Evolutionary conservation across 495 filamentous ascomycete genomes (phyloP).

Genomic region (Lichenothelia convexa): DNA sequence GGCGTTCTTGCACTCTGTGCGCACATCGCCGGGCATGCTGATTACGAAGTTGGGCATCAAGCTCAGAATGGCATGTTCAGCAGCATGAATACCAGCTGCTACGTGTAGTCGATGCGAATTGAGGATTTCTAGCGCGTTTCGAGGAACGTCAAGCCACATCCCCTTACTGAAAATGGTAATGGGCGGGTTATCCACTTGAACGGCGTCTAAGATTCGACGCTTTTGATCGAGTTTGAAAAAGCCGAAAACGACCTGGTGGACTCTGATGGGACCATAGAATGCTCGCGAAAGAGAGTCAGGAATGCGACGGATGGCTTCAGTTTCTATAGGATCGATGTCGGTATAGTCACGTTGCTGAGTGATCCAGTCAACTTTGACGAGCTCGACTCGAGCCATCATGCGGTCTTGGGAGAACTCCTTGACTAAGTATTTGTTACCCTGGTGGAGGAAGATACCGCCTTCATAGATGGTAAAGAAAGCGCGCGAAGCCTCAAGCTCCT

Average conservation of each 20-base stretch:
- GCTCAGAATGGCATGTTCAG: constrained; percentile 74
- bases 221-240: constrained; percentile 87
- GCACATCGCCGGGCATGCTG: constrained; percentile 69
- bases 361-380: constrained; percentile 89
- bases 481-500: constrained; percentile 88
- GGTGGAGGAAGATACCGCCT: constrained; percentile 93
- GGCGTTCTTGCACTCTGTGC: constrained; percentile 77
- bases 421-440: constrained; percentile 81
- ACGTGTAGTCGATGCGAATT: constrained; percentile 52
- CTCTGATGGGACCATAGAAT: constrained; percentile 68
- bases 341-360: constrained; percentile 89
- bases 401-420: constrained; percentile 68
- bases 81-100: constrained; percentile 83
- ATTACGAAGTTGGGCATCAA: constrained; percentile 83
- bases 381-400: constrained; percentile 52
- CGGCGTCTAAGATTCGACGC: constrained; percentile 72
- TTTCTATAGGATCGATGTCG: constrained; percentile 84
- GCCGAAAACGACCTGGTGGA: constrained; percentile 75
- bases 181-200: constrained; percentile 83
- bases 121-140: constrained; percentile 59
- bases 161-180: constrained; percentile 70
- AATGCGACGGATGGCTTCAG: constrained; percentile 60
- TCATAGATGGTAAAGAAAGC: constrained; percentile 95
- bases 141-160: constrained; percentile 92
- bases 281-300: constrained; percentile 38